phyloP scores from a whole-genome alignment of 805 yeast genomes.

The Candida montana region DNA sequence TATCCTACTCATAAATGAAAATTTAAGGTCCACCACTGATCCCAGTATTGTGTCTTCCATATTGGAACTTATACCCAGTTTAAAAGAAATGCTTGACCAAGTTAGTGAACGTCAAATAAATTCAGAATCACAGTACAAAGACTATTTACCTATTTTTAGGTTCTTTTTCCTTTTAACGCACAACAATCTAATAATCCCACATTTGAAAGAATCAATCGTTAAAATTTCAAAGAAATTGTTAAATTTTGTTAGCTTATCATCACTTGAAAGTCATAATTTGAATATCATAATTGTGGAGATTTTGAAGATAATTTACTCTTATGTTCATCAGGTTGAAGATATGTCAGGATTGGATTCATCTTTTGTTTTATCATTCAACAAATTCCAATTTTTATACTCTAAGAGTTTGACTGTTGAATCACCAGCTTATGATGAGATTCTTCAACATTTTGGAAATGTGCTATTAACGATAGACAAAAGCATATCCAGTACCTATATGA shows the following conservation, averaged over 20 bases:
- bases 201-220: conserved; percentile 12
- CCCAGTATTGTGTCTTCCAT: neutral
- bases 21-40: conserved; percentile 10
- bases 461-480: conserved; percentile 20
- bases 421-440: conserved; percentile 21
- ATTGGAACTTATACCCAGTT: conserved; percentile 8
- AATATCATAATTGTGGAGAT: conserved; percentile 25
- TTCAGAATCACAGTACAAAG: conserved; percentile 21
- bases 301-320: conserved; percentile 23
- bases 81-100: conserved; percentile 15
- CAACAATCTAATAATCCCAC: conserved; percentile 9
- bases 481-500: conserved; percentile 23
- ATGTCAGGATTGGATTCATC: conserved; percentile 23
- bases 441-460: conserved; percentile 25
- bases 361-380: conserved; percentile 25
- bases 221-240: conserved; percentile 22
- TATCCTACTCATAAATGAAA: conserved; percentile 16
- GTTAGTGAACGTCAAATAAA: conserved; percentile 24
- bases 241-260: conserved; percentile 22
- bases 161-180: conserved; percentile 21
- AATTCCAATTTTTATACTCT: conserved; percentile 20
- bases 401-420: conserved; percentile 6
- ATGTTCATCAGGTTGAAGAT: conserved; percentile 21
- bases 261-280: conserved; percentile 15
- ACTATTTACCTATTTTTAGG: conserved; percentile 24